These are phyloP conservation scores for Plenodomus tracheiphilus DNA, from an alignment of 2,329 filamentous ascomycete genomes.

Conservation along the genomic window DNA sequence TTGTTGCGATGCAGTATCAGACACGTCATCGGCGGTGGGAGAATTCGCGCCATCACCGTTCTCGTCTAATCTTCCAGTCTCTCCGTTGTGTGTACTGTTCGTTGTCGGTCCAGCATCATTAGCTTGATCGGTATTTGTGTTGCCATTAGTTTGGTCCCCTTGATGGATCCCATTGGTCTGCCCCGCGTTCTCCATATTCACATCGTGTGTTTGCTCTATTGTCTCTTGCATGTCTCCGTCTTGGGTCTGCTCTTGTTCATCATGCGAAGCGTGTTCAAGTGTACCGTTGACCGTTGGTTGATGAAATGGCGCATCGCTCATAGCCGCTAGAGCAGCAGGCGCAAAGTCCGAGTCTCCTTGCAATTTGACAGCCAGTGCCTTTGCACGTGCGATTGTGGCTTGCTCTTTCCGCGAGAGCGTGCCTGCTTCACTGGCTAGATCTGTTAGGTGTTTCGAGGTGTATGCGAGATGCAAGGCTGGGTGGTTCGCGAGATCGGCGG, in stretches of 20 bases:
- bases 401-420: constrained; percentile 77
- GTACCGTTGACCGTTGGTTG: constrained; percentile 17
- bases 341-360: constrained; percentile 74
- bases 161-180: constrained; percentile 19
- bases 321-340: constrained; percentile 58
- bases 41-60: constrained; percentile 29
- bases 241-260: constrained; percentile 5
- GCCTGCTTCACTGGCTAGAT: constrained; percentile 70
- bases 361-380: constrained; percentile 71
- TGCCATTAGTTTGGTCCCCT: constrained; percentile 15
- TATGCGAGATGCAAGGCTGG: constrained; percentile 76
- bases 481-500: constrained; percentile 74
- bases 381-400: constrained; percentile 71
- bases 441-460: constrained; percentile 70
- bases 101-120: constrained; percentile 24
- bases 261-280: constrained; percentile 11
- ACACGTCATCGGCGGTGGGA: constrained; percentile 42
- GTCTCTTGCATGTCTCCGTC: constrained; percentile 19
- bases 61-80: constrained; percentile 18
- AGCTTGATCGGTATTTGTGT: constrained; percentile 2
- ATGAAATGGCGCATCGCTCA: constrained; percentile 37
- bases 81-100: constrained; percentile 25
- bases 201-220: constrained; percentile 20
- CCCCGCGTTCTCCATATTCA: constrained; percentile 32
- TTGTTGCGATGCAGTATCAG: constrained; percentile 48